These are phyloP conservation scores for Phytophthora sansomeana DNA, from an alignment of 352 stramenopile genomes.

Conservation along the genomic window DNA sequence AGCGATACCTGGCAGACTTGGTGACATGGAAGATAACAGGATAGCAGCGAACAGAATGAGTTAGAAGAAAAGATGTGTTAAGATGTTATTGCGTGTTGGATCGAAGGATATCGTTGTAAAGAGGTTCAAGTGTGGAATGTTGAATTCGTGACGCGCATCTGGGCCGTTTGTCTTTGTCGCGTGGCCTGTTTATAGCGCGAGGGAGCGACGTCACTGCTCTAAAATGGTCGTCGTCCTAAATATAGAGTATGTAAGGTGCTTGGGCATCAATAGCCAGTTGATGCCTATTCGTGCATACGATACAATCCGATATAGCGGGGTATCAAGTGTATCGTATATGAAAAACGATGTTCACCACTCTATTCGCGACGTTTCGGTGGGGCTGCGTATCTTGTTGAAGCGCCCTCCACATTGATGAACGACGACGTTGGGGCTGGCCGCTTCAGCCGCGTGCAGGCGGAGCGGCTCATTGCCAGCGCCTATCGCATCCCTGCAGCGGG, in stretches of 20 bases:
- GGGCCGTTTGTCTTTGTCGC: conserved; percentile 6
- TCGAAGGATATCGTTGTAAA: not conserved
- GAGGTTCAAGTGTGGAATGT: conserved; percentile 7
- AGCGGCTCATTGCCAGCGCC: conserved; percentile 50
- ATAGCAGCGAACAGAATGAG: not conserved
- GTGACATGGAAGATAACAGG: not conserved
- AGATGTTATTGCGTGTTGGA: too few species aligned
- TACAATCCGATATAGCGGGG: too few species aligned
- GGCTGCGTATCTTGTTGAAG: conserved; percentile 4
- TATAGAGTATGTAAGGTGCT: too few species aligned
- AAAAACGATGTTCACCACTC: too few species aligned
- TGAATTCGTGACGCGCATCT: conserved; percentile 10
- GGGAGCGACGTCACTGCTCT: not conserved
- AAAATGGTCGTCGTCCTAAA: too few species aligned
- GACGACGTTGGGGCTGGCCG: not conserved
- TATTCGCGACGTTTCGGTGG: conserved; percentile 12
- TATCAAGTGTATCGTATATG: too few species aligned
- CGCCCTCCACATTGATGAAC: not conserved
- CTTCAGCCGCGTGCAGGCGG: conserved; percentile 54
- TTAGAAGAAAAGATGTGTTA: not conserved
- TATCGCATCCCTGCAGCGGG: conserved; percentile 38
- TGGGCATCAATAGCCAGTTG: too few species aligned
- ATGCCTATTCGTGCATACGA: too few species aligned
- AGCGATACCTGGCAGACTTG: not conserved
- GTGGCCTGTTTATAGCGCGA: conserved; percentile 1